These are phyloP conservation scores for Candida lessepsii DNA, from an alignment of 805 yeast species.

Conservation along the genomic window DNA sequence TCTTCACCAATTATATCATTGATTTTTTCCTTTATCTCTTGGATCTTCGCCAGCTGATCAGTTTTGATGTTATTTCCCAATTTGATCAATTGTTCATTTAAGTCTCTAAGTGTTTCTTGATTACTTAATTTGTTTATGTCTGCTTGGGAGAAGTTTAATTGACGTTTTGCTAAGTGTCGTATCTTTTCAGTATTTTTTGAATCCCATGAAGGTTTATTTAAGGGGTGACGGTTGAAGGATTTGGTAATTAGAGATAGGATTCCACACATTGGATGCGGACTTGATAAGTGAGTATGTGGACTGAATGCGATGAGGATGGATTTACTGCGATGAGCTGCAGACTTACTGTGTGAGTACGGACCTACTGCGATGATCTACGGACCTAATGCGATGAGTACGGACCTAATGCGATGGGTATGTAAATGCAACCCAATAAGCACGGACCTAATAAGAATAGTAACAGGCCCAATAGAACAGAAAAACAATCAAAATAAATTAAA, in stretches of 20 bases:
- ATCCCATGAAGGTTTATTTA: slow-evolving; percentile 5
- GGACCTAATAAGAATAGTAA: too few relatives aligned
- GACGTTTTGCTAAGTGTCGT: slow-evolving; percentile 5
- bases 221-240: slow-evolving; percentile 6
- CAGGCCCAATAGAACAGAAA: too few relatives aligned
- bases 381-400: too few relatives aligned
- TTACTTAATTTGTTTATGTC: slow-evolving; percentile 30
- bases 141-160: slow-evolving; percentile 11
- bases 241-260: slow-evolving; percentile 12
- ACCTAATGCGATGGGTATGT: too few relatives aligned
- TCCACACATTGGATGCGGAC: slow-evolving; percentile 20
- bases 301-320: slow-evolving; percentile 1
- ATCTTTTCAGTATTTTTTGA: slow-evolving; percentile 4
- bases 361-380: too few relatives aligned
- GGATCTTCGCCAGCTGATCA: slow-evolving; percentile 13
- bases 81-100: slow-evolving; percentile 23
- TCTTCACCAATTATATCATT: slow-evolving; percentile 7
- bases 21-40: slow-evolving; percentile 11
- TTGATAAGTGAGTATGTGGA: too few relatives aligned
- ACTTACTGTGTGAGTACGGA: too few relatives aligned
- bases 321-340: slow-evolving; percentile 8
- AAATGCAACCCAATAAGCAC: too few relatives aligned
- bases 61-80: slow-evolving; percentile 30
- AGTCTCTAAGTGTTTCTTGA: slow-evolving; percentile 24
- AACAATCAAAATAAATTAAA: neutral